Base-by-base conservation (phyloP, 2,329 filamentous ascomycete species). In the Fonsecaea erecta region DNA sequence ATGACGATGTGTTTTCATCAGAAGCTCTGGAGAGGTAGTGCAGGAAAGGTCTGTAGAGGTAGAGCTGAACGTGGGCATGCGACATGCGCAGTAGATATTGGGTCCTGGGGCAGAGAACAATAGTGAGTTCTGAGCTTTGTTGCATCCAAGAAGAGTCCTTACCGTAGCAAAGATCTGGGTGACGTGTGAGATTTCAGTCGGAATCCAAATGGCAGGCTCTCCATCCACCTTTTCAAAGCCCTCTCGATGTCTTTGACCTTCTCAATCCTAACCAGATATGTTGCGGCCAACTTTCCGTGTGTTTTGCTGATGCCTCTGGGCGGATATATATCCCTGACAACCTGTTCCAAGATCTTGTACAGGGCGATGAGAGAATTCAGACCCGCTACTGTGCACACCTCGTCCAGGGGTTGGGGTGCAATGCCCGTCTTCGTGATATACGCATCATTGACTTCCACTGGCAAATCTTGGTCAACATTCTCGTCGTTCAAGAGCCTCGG, bases 21-120 rank as follows among this genome's bases (percentile, higher is more conserved):
- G 43, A 26, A 18, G 43, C 21, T 21, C 40, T 60, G 12, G 57
- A 60, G 18, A 52, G 57, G 30, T 60, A 60, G 21, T 60, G 57
- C 11, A 60, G 28, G 24, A 60, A 60, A 21, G 57, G 57, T 52
- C 57, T 40, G 30, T 60, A 60, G 26, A 60, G 46, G 57, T 60
- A 60, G 28, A 60, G 24, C 26, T 60, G 57, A 24, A 60, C 57
- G n/a, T 60, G 57, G 3, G 46, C 43, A 34, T 60, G 57, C 24
- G 57, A 60, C 57, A 60, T 60, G 30, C 35, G 28, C 14, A 60
- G 57, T 28, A 60, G 57, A 51, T 60, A 60, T 32, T 60, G 57
- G 9, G 46, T 26, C 28, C 57, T 60, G 18, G n/a, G 35, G 7
- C 9, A 26, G 21, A 12, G 7, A 24, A 48, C 2, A 16, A 24